Evolutionary conservation across 768 basidiomycete genomes (phyloP), one percentile per base, ranked within the genome.

Genomic region (Hemileccinum impolitum): DNA sequence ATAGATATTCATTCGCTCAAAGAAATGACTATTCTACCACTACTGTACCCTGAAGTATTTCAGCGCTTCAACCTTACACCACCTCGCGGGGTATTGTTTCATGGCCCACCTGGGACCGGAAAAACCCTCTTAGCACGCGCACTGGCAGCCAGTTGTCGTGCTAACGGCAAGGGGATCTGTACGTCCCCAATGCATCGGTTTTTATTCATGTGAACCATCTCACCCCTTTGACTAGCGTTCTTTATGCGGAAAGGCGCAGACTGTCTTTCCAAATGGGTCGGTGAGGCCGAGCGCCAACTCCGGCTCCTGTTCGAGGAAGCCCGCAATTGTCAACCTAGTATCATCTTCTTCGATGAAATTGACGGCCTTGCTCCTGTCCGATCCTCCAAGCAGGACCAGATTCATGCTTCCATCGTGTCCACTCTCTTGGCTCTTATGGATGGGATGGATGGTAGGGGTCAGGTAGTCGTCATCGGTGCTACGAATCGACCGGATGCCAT

Each of bases 231-330:
- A 35, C 10, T 56, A 94, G 94, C 96, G 2, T 99, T 99, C 75
- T 99, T 95, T 77, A 98, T 99, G 96, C 87, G 96, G 42, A 99
- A 99, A 71, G 96, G 96, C 17, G 96, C 96, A 30, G 96, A 99
- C 68, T 91, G 90, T 57, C 76, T 98, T 25, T 94, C 93, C 7
- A 99, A 99, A 72, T 99, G 95, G 95, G 96, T 99, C 12, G 96
- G 96, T 45, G 96, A 99, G 71, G 95, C 96, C 6, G 96, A 98
- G 64, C 84, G 96, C 2, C 95, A 97, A 65, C 77, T 99, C 3
- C 83, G 96, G 1, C 77, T 97, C 35, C 76, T 98, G 13, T 99
- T 99, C 65, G 95, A 98, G 55, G 95, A 98, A 73, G 96, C 96
- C 1, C 80, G 84, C 42, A 84, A 85, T 45, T 87, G 82, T 44